Evolutionary conservation across 495 filamentous ascomycete genomes (phyloP).

Genomic region (Lasiosphaeris hirsuta): DNA sequence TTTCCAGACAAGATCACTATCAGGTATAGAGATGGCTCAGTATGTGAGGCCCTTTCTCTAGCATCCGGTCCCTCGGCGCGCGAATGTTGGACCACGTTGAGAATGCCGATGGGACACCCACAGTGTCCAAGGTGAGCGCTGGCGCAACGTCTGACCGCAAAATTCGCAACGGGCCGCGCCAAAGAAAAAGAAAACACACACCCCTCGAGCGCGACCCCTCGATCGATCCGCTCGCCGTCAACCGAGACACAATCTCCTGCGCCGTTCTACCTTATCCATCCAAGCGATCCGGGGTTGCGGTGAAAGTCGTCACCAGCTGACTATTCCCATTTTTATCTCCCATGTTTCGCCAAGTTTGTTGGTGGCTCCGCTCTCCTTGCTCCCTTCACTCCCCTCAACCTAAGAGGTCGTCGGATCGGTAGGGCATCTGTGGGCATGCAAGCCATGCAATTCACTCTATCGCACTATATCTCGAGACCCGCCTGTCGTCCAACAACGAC

Average conservation of each 20-base stretch:
- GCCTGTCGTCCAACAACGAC: constrained; percentile 29
- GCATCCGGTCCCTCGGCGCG: background rate
- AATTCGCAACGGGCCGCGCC: constrained; percentile 7
- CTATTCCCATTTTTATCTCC: background rate
- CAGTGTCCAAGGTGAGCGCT: constrained; percentile 1
- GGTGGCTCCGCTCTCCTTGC: too few relatives aligned
- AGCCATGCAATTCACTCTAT: too few relatives aligned
- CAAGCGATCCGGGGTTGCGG: constrained; percentile 15
- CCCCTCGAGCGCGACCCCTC: background rate
- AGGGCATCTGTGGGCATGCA: too few relatives aligned
- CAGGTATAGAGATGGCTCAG: background rate
- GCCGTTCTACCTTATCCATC: background rate
- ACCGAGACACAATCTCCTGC: constrained; percentile 7
- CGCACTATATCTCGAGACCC: constrained; percentile 6
- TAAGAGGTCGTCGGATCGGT: too few relatives aligned
- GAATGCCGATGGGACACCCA: constrained; percentile 2
- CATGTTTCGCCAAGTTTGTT: too few relatives aligned
- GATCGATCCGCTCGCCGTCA: constrained; percentile 3
- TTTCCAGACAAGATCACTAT: background rate
- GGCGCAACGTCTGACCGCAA: constrained; percentile 6
- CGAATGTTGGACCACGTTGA: background rate
- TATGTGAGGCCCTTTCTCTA: constrained; percentile 4
- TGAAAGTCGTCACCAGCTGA: background rate
- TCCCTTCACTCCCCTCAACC: too few relatives aligned
- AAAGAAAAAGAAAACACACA: background rate